phyloP scores from a whole-genome alignment of 2,329 filamentous ascomycete genomes.

The Cordyceps cateniannulata region DNA sequence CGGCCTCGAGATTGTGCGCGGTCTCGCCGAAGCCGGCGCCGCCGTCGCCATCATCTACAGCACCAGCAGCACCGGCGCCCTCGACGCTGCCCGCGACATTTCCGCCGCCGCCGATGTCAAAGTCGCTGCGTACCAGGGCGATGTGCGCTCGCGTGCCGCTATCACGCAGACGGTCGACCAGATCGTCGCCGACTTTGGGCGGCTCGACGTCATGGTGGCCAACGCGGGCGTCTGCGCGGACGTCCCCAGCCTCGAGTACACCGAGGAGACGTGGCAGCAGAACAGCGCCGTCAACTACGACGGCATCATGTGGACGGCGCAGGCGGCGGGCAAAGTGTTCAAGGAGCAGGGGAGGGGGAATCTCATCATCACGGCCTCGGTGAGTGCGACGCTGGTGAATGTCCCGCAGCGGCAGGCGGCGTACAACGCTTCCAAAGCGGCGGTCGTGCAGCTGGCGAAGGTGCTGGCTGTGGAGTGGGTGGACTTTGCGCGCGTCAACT shows the following conservation, averaged over 20 bases:
- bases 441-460: slow-evolving; percentile 44
- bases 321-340: slow-evolving; percentile 20
- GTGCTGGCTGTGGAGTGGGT: slow-evolving; percentile 63
- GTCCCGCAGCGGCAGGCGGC: slow-evolving; percentile 44
- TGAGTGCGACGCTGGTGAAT: slow-evolving; percentile 19
- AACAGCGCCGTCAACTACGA: slow-evolving; percentile 24
- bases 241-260: slow-evolving; percentile 20
- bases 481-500: slow-evolving; percentile 61
- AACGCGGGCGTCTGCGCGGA: slow-evolving; percentile 24
- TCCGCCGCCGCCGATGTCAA: slow-evolving; percentile 13
- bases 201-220: slow-evolving; percentile 23
- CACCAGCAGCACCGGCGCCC: slow-evolving; percentile 12
- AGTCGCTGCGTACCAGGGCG: slow-evolving; percentile 29
- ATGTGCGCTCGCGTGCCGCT: slow-evolving; percentile 24
- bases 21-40: slow-evolving; percentile 14
- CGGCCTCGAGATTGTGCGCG: slow-evolving; percentile 16
- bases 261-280: slow-evolving; percentile 20
- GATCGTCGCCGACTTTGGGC: slow-evolving; percentile 18
- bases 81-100: slow-evolving; percentile 13
- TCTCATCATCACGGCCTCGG: slow-evolving; percentile 21
- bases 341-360: slow-evolving; percentile 21
- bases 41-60: slow-evolving; percentile 14
- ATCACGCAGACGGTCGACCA: slow-evolving; percentile 13
- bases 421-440: slow-evolving; percentile 64
- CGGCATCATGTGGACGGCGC: slow-evolving; percentile 22